Base-by-base conservation (phyloP, 1,284 basidiomycete species). In the Pascua sp. region DNA sequence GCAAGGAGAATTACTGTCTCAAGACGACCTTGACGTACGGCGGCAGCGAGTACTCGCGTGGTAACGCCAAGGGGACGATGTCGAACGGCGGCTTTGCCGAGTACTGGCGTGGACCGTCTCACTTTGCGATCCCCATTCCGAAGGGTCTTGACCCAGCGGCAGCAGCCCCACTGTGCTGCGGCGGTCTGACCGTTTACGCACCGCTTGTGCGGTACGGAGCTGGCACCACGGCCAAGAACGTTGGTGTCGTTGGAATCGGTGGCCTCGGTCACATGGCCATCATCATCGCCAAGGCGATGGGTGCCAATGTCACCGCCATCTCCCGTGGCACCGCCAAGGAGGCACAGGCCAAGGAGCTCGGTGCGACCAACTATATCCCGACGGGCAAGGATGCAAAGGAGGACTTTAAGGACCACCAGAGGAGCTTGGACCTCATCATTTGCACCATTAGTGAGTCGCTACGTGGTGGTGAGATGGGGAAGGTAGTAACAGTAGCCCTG, bases 71-170 rank as follows among this genome's bases (percentile, higher is more conserved):
- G 46, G 71, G 68, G 5, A 44, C 45, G 42, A 61, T 60, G 42
- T 64, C 24, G 0, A 81, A 84, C 45, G 79, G 79, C 76, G 37
- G 80, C 75, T 13, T 77, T 73, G 60, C 78, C 40, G 77, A 79
- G 57, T 72, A 75, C 66, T 73, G 69, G 69, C 60, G 67, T 37
- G 68, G 68, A 44, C 64, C 68, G 7, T 50, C 66, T 13, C 82
- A 81, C 57, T 88, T 85, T 66, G 85, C 84, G 47, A 84, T 87
- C 72, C 80, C 80, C 11, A 81, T 89, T 52, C 86, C 86, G 0
- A 79, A 84, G 1, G 79, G 69, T 2, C 70, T 88, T 46, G 78
- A 81, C 52, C 79, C 81, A 2, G 82, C 82, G 43, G 67, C 81
- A 48, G 84, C 80, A 1, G 78, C 77, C 10, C 76, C 78, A 11